phyloP scores from a whole-genome alignment of 805 yeast genomes.

The Pichia deserticola region DNA sequence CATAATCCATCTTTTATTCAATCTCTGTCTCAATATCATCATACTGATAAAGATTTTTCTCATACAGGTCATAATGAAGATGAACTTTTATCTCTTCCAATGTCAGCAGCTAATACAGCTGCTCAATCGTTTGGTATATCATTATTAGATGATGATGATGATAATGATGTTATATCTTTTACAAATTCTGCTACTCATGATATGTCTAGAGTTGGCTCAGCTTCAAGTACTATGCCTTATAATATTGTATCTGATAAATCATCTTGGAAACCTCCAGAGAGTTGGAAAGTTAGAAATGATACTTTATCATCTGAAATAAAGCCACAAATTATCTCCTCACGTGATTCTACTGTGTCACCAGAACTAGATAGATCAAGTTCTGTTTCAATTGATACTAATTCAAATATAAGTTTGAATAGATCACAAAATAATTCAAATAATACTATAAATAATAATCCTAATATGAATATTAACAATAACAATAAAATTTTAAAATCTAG shows the following conservation, averaged over 20 bases:
- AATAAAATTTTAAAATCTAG: no score
- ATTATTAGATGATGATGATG: slow-evolving; percentile 17
- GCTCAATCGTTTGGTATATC: slow-evolving; percentile 18
- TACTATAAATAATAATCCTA: no score
- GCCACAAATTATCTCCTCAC: not conserved
- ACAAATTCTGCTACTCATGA: slow-evolving; percentile 11
- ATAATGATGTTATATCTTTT: slow-evolving; percentile 15
- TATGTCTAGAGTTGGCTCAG: slow-evolving; percentile 21
- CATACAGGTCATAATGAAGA: not conserved
- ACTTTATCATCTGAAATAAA: slow-evolving; percentile 7
- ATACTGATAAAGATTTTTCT: not conserved
- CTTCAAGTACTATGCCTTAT: slow-evolving; percentile 12
- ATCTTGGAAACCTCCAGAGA: slow-evolving; percentile 51
- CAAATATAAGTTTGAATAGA: no score
- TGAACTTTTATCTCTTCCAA: slow-evolving; percentile 9
- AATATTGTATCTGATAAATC: slow-evolving; percentile 8
- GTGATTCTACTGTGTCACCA: not conserved
- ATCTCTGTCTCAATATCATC: slow-evolving; percentile 5
- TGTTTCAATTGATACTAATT: no score
- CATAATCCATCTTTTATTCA: not conserved
- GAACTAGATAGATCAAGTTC: not conserved
- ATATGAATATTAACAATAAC: no score
- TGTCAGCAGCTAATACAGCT: slow-evolving; percentile 10
- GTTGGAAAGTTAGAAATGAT: slow-evolving; percentile 48
- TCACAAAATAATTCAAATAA: no score